A percentile compares a stretch with the other conserved stretches of the same genome.
Conservation (phyloP, 768 basidiomycete genomes). For the Sarcomyxa edulis region DNA sequence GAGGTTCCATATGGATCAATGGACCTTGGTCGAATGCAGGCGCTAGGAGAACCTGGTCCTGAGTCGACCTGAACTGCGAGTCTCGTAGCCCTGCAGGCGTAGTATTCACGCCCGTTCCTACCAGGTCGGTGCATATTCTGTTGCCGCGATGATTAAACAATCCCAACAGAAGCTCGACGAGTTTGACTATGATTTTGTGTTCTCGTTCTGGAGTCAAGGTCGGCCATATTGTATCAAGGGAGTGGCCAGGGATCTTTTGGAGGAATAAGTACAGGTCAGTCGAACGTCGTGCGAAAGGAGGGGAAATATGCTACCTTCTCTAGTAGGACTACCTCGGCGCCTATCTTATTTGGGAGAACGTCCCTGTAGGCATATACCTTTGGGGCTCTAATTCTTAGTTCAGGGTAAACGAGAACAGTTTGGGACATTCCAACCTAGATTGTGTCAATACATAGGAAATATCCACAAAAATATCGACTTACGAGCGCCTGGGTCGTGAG, state of each 20-base stretch:
- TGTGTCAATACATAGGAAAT: slow-evolving; percentile 1
- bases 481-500: slow-evolving; percentile 24
- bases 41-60: slow-evolving; percentile 14
- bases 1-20: slow-evolving; percentile 15
- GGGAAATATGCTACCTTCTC: slow-evolving; percentile 17
- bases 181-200: slow-evolving; percentile 15
- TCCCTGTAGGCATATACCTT: slow-evolving; percentile 24
- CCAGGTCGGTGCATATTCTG: slow-evolving; percentile 17
- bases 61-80: slow-evolving; percentile 4
- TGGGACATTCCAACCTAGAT: slow-evolving; percentile 23
- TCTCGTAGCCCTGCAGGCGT: slow-evolving; percentile 3
- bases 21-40: slow-evolving; percentile 21
- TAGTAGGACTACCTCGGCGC: slow-evolving; percentile 24
- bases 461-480: slow-evolving; percentile 6
- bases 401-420: slow-evolving; percentile 12
- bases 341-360: slow-evolving; percentile 19
- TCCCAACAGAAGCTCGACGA: slow-evolving; percentile 19
- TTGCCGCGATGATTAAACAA: slow-evolving; percentile 20
- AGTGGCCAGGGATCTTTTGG: slow-evolving; percentile 20
- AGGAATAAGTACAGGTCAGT: not conserved
- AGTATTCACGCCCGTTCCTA: slow-evolving; percentile 15
- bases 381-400: slow-evolving; percentile 15
- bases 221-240: slow-evolving; percentile 20
- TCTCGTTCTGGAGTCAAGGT: slow-evolving; percentile 13
- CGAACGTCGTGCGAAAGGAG: not conserved